Conservation (phyloP, 176 grass and related monocot genomes). For the barley (Hordeum vulgare) region MorexV3_pseudomolecules_assembly NC_058524.1:615802016-615802515, state of each 20-base stretch:
- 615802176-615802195: constrained; percentile 92
- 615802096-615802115: constrained; percentile 92
- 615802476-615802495: too few relatives aligned
- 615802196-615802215: constrained; percentile 75
- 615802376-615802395: neutral
- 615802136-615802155: constrained; percentile 90
- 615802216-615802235: constrained; percentile 85
- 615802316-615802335: constrained; percentile 8
- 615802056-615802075: constrained; percentile 97
- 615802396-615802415: constrained; percentile 5
- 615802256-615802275: constrained; percentile 86
- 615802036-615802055: constrained; percentile 78
- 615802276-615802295: constrained; percentile 16
- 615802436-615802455: neutral
- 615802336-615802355: neutral
- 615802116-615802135: constrained; percentile 94
- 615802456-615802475: neutral
- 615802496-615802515: too few relatives aligned
- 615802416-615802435: neutral
- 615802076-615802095: constrained; percentile 90
- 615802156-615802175: constrained; percentile 73
- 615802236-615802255: constrained; percentile 93
- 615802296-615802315: constrained; percentile 13
- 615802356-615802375: constrained; percentile 1
- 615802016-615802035: constrained; percentile 60